Base-by-base conservation (phyloP, 1,139 yeast genomes). In the Hyphopichia khmerensis region DNA sequence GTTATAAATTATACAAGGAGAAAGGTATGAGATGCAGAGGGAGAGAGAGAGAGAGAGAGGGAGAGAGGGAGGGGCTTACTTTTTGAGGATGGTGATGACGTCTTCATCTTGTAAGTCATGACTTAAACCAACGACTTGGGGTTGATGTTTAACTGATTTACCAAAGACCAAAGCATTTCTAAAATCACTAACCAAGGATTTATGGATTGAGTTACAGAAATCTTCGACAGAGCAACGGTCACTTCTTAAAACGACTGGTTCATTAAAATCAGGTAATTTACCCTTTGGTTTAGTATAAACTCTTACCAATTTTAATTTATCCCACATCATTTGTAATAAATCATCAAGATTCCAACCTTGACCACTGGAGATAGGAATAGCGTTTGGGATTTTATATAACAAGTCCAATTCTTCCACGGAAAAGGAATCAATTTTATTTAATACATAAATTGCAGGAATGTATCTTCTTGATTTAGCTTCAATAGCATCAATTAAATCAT, bases 211-310 rank as follows among this genome's bases (percentile, higher is more conserved):
- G 65, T 90, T 89, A 80, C 99, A 95, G 65, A 93, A 93, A 64
- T 93, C 98, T 64, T 87, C 96, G 39, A 93, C 95, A 0, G 96
- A 70, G 61, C 93, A 83, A 50, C 87, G 80, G 51, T 84, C 91
- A 45, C 78, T 80, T 60, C 96, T 79, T 59, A 93, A 72, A 45
- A 93, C 98, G 48, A 93, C 95, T 2, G 99, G 99, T 57, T 93
- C 97, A 36, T 76, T 76, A 63, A 91, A 95, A 64, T 95, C 99
- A 4, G 99, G 99, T 54, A 85, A 73, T 53, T 76, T 80, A 26
- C 99, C 99, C 75, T 90, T 93, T 40, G 99, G 99, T 62, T 93
- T 93, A 9, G 99, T 93, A 67, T 91, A 93, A 14, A 93, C 97
- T 59, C 99, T 81, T 17, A 91, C 98, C 62, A 93, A 73, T 53